Base-by-base conservation (phyloP, 345 rosid genomes). In the Cardamine occulta region DNA sequence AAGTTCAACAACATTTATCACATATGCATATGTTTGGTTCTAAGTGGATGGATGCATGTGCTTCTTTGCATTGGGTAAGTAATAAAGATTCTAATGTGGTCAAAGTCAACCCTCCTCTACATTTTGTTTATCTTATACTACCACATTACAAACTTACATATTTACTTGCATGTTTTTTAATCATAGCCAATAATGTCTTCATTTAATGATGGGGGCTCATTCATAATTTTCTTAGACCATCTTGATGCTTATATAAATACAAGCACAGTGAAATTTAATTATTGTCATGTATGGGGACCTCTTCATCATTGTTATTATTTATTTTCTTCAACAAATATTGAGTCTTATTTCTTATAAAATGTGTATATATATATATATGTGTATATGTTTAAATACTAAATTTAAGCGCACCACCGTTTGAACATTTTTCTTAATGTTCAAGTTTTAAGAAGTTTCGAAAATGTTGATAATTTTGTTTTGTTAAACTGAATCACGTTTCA, bases 1-100 rank as follows among this genome's bases (percentile, higher is more conserved):
- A 76, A 76, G 70, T 70, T 42, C 66, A 63, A 63, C 52, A 70
- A 76, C 75, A 76, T 70, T 69, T 44, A 69, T 58, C 55, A 76
- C 71, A 76, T 69, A 70, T 70, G 75, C 75, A 69, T 63, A 44
- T 68, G 80, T 68, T 52, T 75, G 70, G 69, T 42, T 61, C 56
- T 52, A 53, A 40, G 40, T 76, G 17, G 42, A 63, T 44, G 24
- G 55, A 70, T 76, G 59, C 80, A 76, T 76, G 80, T 76, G 75
- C 75, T 54, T 63, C 65, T 63, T 70, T 24, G 75, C 59, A 49
- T 63, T 63, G 37, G 45, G 52, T 70, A 63, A 29, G 39, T 70
- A n/a, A 63, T 70, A 6, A 76, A 55, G 66, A 76, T 70, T 76
- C 59, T 54, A 55, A 53, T 70, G 47, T 70, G 59, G 66, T 76